Evolutionary conservation across 495 filamentous ascomycete species (phyloP).

Genomic region (Cenococcum geophilum): DNA sequence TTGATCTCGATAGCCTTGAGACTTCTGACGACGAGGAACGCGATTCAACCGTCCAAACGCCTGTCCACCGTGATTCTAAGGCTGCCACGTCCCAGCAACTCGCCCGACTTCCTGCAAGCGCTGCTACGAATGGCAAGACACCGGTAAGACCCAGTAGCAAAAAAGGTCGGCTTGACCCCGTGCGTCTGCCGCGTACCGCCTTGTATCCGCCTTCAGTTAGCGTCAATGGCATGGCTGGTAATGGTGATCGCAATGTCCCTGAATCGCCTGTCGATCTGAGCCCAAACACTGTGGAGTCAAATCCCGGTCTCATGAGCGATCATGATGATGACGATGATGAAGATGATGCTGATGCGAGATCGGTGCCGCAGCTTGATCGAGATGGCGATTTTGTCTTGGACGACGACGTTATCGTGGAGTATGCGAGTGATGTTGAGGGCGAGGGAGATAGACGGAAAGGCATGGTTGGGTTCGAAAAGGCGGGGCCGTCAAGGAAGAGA

Average conservation of each 20-base stretch:
- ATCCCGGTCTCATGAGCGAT: slow-evolving; percentile 85
- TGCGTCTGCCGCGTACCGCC: slow-evolving; percentile 1
- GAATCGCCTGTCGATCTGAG: slow-evolving; percentile 55
- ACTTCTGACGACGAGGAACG: slow-evolving; percentile 21
- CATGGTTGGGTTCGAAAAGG: slow-evolving; percentile 27
- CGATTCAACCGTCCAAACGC: slow-evolving; percentile 17
- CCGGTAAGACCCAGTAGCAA: slow-evolving; percentile 24
- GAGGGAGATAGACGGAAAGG: slow-evolving; percentile 23
- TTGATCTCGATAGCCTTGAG: slow-evolving; percentile 23
- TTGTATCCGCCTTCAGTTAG: slow-evolving; percentile 13
- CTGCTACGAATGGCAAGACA: slow-evolving; percentile 14
- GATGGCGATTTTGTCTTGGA: slow-evolving; percentile 17
- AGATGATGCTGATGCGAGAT: slow-evolving; percentile 31
- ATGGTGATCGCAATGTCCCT: slow-evolving; percentile 26
- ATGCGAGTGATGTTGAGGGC: slow-evolving; percentile 31
- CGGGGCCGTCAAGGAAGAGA: slow-evolving; percentile 23
- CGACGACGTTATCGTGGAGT: slow-evolving; percentile 30
- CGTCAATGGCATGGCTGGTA: slow-evolving; percentile 29
- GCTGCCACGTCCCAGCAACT: slow-evolving; percentile 17
- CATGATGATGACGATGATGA: slow-evolving; percentile 50
- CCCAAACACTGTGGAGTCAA: slow-evolving; percentile 72
- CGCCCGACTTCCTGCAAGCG: slow-evolving; percentile 19
- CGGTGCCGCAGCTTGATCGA: slow-evolving; percentile 20
- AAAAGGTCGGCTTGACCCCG: slow-evolving; percentile 14
- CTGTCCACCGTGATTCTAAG: background rate